A percentile compares a stretch with the other conserved stretches of the same genome.
These are phyloP conservation scores for Globisporangium irregulare DNA, from an alignment of 352 stramenopile genomes.

Conservation along the genomic window DNA sequence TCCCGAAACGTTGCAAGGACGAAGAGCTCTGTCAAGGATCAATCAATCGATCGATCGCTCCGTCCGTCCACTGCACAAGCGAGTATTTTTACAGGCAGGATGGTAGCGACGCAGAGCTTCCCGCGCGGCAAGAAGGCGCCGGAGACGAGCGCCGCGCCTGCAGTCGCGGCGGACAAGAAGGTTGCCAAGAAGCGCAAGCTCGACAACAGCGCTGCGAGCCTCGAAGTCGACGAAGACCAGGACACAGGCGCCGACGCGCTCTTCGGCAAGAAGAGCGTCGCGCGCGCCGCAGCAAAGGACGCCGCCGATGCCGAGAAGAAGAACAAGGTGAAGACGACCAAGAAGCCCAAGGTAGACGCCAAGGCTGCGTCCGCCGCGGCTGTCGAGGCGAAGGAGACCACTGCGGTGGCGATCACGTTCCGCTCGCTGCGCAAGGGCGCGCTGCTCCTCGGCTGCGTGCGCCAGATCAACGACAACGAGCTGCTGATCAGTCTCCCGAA, in stretches of 20 bases:
- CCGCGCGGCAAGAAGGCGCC: slow-evolving; percentile 63
- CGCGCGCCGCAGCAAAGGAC: slow-evolving; percentile 8
- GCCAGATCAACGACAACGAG: slow-evolving; percentile 83
- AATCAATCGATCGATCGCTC: slow-evolving; percentile 10
- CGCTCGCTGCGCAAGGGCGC: slow-evolving; percentile 64
- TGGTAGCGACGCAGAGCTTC: slow-evolving; percentile 53
- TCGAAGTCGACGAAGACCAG: slow-evolving; percentile 26
- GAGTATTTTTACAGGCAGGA: slow-evolving; percentile 11
- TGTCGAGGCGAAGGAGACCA: slow-evolving; percentile 25
- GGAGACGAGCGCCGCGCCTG: not conserved
- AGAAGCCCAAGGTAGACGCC: slow-evolving; percentile 17
- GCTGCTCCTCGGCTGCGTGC: slow-evolving; percentile 85
- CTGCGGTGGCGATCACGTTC: slow-evolving; percentile 56
- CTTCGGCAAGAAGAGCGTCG: slow-evolving; percentile 76
- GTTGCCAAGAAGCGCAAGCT: slow-evolving; percentile 49
- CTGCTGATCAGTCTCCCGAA: slow-evolving; percentile 91
- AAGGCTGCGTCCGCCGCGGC: slow-evolving; percentile 17
- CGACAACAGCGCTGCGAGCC: slow-evolving; percentile 20
- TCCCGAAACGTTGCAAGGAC: slow-evolving; percentile 14
- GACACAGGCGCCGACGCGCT: slow-evolving; percentile 50
- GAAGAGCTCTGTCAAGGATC: not conserved
- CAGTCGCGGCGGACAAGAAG: slow-evolving; percentile 10
- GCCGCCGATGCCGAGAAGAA: slow-evolving; percentile 21
- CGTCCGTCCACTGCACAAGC: not conserved
- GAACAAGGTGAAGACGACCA: slow-evolving; percentile 28